Percentiles rank a stretch among this genome's conserved stretches.
These are phyloP conservation scores for Pichia sp. DNA, from an alignment of 1,139 yeast genomes.

Conservation along the genomic window DNA sequence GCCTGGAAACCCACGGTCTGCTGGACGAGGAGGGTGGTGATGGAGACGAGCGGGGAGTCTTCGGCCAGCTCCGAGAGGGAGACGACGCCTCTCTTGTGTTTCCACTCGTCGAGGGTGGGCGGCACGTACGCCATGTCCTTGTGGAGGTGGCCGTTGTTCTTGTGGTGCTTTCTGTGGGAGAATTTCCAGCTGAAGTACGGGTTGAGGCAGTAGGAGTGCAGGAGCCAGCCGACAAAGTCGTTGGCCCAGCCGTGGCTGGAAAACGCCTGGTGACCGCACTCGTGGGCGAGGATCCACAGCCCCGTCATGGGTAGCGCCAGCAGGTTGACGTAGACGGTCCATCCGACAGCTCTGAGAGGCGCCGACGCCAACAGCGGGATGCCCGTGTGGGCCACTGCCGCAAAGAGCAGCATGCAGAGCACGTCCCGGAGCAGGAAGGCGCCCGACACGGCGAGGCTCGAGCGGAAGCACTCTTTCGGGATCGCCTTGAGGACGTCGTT, in stretches of 20 bases:
- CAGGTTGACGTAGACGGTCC: slow-evolving; percentile 40
- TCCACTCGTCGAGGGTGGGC: slow-evolving; percentile 48
- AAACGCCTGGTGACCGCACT: slow-evolving; percentile 87
- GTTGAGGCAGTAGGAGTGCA: slow-evolving; percentile 72
- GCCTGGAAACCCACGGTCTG: slow-evolving; percentile 74
- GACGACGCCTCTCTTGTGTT: slow-evolving; percentile 36
- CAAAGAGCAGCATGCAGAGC: slow-evolving; percentile 44
- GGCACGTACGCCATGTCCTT: slow-evolving; percentile 85
- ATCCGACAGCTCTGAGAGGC: slow-evolving; percentile 44
- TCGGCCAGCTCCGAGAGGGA: slow-evolving; percentile 57
- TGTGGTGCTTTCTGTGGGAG: slow-evolving; percentile 81
- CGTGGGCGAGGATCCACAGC: slow-evolving; percentile 83
- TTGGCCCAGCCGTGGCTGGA: slow-evolving; percentile 65
- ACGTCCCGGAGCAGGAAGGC: slow-evolving; percentile 66
- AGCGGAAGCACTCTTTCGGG: slow-evolving; percentile 72
- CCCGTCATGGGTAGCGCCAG: slow-evolving; percentile 68
- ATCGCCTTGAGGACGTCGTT: slow-evolving; percentile 69
- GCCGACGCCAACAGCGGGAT: slow-evolving; percentile 48
- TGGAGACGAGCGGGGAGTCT: slow-evolving; percentile 68
- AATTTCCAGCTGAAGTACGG: slow-evolving; percentile 87
- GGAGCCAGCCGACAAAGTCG: slow-evolving; percentile 75
- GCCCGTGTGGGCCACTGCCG: slow-evolving; percentile 48
- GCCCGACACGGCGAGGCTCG: slow-evolving; percentile 53
- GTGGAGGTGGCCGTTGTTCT: slow-evolving; percentile 77
- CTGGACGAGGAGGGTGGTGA: slow-evolving; percentile 54